Base-by-base conservation (phyloP, 768 basidiomycete genomes). In the Tricholoma flavovirens region DNA sequence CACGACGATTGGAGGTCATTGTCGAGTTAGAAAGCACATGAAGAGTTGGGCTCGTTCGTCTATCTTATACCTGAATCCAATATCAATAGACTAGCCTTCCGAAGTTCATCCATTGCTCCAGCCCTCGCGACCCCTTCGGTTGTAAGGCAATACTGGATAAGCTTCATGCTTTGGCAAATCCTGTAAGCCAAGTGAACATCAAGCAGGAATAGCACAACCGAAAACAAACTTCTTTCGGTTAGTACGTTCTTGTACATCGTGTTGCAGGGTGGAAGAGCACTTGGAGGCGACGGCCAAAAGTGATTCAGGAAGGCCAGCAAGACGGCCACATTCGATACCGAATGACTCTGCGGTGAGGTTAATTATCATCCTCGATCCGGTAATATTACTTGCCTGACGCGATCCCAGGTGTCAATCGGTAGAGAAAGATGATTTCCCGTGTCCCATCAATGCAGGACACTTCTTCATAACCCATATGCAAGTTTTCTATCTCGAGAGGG, bases 311-410 rank as follows among this genome's bases (percentile, higher is more conserved):
- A 98, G 67, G 8, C 87, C 88, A 0, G 96, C 96, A 22, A 98
- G 79, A 43, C 92, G 81, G 7, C 86, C 93, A 67, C 93, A 96
- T 75, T 96, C 94, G 8, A 97, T 85, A 10, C 94, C 94, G 66
- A 94, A 98, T 0, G 91, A 93, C 64, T 87, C 87, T 76, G 54
- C 10, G 26, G 46, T n/a, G 17, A 49, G 21, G 48, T 26, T 26
- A 42, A 35, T 42, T 21, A 33, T n/a, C 36, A 55, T 30, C 17
- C 6, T 29, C n/a, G 53, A 26, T 5, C 17, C 40, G n/a, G 38
- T 19, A 32, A 19, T 24, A 52, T 15, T 22, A 59, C 64, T 56
- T 55, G 71, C 83, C 83, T 59, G 78, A 74, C 3, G 92, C 87
- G 33, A 93, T 73, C 10, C 94, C 93, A 6, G 74, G 70, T 0